Evolutionary conservation across 1,139 yeast genomes (phyloP).

Genomic region (Wickerhamomyces sp.): DNA sequence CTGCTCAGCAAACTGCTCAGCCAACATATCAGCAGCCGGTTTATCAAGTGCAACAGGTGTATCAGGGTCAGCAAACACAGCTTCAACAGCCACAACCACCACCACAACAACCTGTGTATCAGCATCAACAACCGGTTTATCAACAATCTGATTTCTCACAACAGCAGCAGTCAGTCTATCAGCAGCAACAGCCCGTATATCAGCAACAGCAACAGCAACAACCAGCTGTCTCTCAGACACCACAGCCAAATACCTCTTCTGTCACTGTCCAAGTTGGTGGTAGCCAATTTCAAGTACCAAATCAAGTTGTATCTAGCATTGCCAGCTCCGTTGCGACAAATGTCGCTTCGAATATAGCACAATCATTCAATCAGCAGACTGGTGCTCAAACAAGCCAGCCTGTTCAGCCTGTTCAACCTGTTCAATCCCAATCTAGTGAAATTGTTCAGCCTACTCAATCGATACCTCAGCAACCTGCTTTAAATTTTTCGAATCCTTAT

Average conservation of each 20-base stretch:
- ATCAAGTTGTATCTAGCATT: background rate
- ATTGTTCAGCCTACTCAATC: background rate
- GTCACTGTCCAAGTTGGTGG: background rate
- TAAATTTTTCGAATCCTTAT: too few species aligned
- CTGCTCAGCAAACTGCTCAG: too few species aligned
- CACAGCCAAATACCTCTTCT: background rate
- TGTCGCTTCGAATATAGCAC: background rate
- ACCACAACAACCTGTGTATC: slow-evolving; percentile 8
- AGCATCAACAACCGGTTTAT: slow-evolving; percentile 4
- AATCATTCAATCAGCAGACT: background rate
- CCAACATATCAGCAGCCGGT: slow-evolving; percentile 10
- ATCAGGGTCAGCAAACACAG: slow-evolving; percentile 4
- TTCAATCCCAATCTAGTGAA: background rate
- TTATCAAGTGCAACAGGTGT: slow-evolving; percentile 8
- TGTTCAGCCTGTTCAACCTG: background rate
- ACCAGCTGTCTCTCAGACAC: background rate
- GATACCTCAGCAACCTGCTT: too few species aligned
- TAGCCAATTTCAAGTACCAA: background rate
- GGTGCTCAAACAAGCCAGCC: background rate
- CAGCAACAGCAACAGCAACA: slow-evolving; percentile 2
- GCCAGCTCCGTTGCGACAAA: background rate
- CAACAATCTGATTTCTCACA: too few species aligned
- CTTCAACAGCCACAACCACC: slow-evolving; percentile 4
- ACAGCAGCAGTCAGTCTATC: slow-evolving; percentile 2
- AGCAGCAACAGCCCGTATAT: slow-evolving; percentile 4